Percentiles rank a stretch among this genome's conserved stretches.
phyloP scores from a whole-genome alignment of 192 early-diverging fungal species.

The Jimgerdemannia flammicorona region DNA sequence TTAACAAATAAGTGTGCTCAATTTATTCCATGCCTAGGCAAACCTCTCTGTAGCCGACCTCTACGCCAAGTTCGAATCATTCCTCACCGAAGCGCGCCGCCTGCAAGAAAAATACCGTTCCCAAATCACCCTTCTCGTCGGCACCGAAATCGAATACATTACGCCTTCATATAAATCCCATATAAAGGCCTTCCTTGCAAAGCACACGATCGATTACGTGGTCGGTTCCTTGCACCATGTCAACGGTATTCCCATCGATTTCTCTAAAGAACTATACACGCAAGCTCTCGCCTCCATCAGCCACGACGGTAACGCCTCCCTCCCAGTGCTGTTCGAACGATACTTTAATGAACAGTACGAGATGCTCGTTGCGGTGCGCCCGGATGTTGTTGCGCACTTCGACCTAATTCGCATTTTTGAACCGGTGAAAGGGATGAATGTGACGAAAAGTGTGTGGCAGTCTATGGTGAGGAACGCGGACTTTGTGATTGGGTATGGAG shows the following conservation, averaged over 20 bases:
- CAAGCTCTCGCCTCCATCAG: conserved; percentile 31
- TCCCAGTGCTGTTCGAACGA: conserved; percentile 52
- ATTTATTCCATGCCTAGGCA: conserved; percentile 1
- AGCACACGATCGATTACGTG: conserved; percentile 70
- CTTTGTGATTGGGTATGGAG: conserved; percentile 72
- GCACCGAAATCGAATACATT: conserved; percentile 89
- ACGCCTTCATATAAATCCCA: conserved; percentile 44
- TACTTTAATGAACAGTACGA: conserved; percentile 92
- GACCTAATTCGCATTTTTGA: conserved; percentile 87
- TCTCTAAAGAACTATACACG: conserved; percentile 56
- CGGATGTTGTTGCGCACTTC: conserved; percentile 93
- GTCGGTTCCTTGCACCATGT: conserved; percentile 96
- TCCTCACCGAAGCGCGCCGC: conserved; percentile 65
- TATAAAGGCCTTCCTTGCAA: conserved; percentile 41
- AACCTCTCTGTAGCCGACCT: conserved; percentile 26
- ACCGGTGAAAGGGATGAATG: conserved; percentile 13
- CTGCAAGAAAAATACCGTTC: conserved; percentile 66
- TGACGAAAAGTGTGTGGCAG: conserved; percentile 34
- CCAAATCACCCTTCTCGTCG: conserved; percentile 71
- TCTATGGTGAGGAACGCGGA: conserved; percentile 80
- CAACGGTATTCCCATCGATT: conserved; percentile 78
- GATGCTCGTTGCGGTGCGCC: conserved; percentile 67
- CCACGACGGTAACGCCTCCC: conserved; percentile 10
- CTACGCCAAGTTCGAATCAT: conserved; percentile 57
- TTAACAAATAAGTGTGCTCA: background rate